Percentiles rank a stretch among this genome's conserved stretches.
Evolutionary conservation across 2,329 filamentous ascomycete species (phyloP).

Genomic region (Tolypocladium guangdongense): DNA sequence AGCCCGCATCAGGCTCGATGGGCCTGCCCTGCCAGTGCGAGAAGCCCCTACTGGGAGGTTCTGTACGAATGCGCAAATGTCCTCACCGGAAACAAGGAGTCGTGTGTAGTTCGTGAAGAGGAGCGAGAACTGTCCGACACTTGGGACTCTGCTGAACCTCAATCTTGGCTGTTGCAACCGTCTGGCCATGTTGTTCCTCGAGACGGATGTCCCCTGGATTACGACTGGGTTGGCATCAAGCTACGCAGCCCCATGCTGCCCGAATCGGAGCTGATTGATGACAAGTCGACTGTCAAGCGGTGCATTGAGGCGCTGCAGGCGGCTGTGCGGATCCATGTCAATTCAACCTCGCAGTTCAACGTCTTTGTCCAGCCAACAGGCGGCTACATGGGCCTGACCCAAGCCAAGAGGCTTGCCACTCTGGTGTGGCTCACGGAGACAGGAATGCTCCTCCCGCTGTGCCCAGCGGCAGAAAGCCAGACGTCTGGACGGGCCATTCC

Average conservation of each 20-base stretch:
- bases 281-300: neutral
- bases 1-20: constrained; percentile 2
- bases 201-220: constrained; percentile 8
- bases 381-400: neutral
- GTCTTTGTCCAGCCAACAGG: constrained; percentile 1
- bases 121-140: neutral
- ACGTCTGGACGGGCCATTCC: neutral
- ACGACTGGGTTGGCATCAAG: constrained; percentile 15
- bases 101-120: constrained; percentile 4
- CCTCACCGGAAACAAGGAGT: neutral
- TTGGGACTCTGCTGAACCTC: neutral
- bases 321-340: constrained; percentile 10
- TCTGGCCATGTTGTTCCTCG: constrained; percentile 4
- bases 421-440: constrained; percentile 7
- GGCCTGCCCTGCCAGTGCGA: constrained; percentile 8
- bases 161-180: constrained; percentile 7
- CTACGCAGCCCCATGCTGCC: constrained; percentile 10
- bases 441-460: constrained; percentile 2
- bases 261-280: neutral
- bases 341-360: constrained; percentile 13
- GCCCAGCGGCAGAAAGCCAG: neutral
- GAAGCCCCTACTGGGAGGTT: constrained; percentile 1
- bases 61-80: neutral
- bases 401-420: constrained; percentile 6
- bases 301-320: constrained; percentile 5